Percentiles rank a stretch among this genome's conserved stretches.
These are phyloP conservation scores for Domatiomyces catenatus DNA, from an alignment of 2,329 filamentous ascomycete species.

Conservation along the genomic window DNA sequence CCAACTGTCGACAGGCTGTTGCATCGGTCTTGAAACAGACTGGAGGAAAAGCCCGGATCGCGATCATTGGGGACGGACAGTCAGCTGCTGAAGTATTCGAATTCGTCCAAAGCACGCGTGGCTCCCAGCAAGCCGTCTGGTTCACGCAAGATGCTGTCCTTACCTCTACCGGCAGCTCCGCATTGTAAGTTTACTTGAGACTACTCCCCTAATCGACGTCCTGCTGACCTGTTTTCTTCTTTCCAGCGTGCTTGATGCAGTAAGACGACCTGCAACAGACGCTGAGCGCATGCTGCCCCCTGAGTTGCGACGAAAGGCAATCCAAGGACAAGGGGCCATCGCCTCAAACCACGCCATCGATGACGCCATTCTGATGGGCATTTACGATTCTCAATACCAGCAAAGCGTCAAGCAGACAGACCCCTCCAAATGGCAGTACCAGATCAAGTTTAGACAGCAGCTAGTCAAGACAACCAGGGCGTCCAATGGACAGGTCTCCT, in stretches of 20 bases:
- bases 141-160: constrained; percentile 7
- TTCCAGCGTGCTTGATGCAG: constrained; percentile 3
- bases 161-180: constrained; percentile 2
- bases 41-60: constrained; percentile 2
- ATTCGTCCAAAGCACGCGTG: constrained; percentile 7
- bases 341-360: not conserved
- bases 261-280: constrained; percentile 1
- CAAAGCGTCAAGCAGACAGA: constrained; percentile 12
- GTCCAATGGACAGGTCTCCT: constrained; percentile 1
- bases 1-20: constrained; percentile 5
- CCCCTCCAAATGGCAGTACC: constrained; percentile 7
- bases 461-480: constrained; percentile 1
- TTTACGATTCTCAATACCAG: constrained; percentile 12
- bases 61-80: constrained; percentile 12
- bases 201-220: not conserved
- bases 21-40: constrained; percentile 1
- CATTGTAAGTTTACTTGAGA: constrained; percentile 6
- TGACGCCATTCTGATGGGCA: constrained; percentile 1
- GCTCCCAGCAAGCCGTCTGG: constrained; percentile 8
- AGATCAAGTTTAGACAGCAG: constrained; percentile 8
- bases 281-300: constrained; percentile 2
- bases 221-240: not conserved
- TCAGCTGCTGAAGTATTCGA: constrained; percentile 11
- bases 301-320: constrained; percentile 5
- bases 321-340: not conserved